A percentile compares a stretch with the other conserved stretches of the same genome.
Evolutionary conservation across 2,329 filamentous ascomycete genomes (phyloP).

Genomic region (Polytolypa hystricis): DNA sequence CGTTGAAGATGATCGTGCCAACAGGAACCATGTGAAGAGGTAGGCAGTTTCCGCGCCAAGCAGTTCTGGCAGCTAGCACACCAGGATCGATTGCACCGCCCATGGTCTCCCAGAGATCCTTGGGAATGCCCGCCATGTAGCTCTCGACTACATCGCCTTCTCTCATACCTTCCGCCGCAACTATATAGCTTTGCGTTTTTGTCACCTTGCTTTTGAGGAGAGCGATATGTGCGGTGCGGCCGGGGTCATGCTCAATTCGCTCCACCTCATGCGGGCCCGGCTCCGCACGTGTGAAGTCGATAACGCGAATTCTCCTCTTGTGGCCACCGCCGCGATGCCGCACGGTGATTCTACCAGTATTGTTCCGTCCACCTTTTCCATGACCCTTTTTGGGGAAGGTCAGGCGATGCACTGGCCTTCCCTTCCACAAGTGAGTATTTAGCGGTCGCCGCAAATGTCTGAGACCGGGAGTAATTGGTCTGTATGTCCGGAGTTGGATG

Average conservation of each 20-base stretch:
- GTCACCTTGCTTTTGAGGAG: slow-evolving; percentile 66
- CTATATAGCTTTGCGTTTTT: slow-evolving; percentile 72
- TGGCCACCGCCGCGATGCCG: slow-evolving; percentile 86
- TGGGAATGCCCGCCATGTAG: slow-evolving; percentile 79
- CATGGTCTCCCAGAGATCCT: slow-evolving; percentile 80
- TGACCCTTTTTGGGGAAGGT: slow-evolving; percentile 91
- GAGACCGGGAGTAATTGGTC: slow-evolving; percentile 81
- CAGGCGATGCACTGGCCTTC: slow-evolving; percentile 66
- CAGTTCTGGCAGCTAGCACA: slow-evolving; percentile 89
- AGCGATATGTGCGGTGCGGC: slow-evolving; percentile 85
- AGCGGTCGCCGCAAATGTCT: slow-evolving; percentile 84
- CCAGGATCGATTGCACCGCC: slow-evolving; percentile 86
- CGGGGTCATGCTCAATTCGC: slow-evolving; percentile 91
- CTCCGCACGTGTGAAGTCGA: slow-evolving; percentile 73
- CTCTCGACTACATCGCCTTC: slow-evolving; percentile 87
- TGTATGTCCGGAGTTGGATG: slow-evolving; percentile 67
- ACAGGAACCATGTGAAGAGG: slow-evolving; percentile 93
- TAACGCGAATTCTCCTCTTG: slow-evolving; percentile 79
- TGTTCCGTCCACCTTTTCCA: slow-evolving; percentile 84
- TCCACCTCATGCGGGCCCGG: slow-evolving; percentile 82
- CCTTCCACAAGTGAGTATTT: slow-evolving; percentile 96
- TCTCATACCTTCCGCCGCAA: slow-evolving; percentile 89
- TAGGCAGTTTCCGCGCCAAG: slow-evolving; percentile 86
- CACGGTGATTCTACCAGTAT: slow-evolving; percentile 73
- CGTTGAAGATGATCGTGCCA: slow-evolving; percentile 84